Evolutionary conservation across 2,329 filamentous ascomycete genomes (phyloP).

Genomic region (Phialophora tarda): DNA sequence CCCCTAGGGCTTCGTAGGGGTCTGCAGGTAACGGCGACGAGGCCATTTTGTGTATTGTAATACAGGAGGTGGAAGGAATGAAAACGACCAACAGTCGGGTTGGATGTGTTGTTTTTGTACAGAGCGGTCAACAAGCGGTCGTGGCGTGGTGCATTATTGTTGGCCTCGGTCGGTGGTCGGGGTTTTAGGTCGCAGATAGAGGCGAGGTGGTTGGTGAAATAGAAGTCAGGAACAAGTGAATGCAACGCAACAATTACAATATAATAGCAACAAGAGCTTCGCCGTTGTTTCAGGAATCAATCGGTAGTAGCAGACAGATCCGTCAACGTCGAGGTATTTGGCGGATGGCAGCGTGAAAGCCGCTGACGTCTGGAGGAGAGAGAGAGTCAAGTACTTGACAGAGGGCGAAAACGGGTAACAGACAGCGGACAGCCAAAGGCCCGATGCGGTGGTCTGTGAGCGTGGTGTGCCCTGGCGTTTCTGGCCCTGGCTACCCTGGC

Average conservation of each 20-base stretch:
- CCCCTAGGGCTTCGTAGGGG: constrained; percentile 78
- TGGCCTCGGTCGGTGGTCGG: constrained; percentile 29
- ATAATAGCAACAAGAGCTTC: constrained; percentile 15
- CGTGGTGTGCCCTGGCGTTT: constrained; percentile 7
- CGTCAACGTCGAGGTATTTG: constrained; percentile 21
- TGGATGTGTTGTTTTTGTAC: constrained; percentile 31
- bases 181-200: constrained; percentile 11
- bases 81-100: constrained; percentile 12
- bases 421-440: constrained; percentile 6
- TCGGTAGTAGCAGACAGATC: constrained; percentile 12
- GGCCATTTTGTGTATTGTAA: constrained; percentile 25
- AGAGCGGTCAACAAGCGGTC: constrained; percentile 33
- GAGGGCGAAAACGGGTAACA: constrained; percentile 12
- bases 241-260: constrained; percentile 18
- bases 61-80: constrained; percentile 16
- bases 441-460: constrained; percentile 17
- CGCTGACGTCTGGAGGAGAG: constrained; percentile 25
- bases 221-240: constrained; percentile 8
- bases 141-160: constrained; percentile 31
- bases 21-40: constrained; percentile 57
- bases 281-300: constrained; percentile 15
- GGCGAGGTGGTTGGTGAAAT: constrained; percentile 27
- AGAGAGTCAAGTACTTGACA: constrained; percentile 9
- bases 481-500: not conserved
- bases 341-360: constrained; percentile 23